phyloP scores from a whole-genome alignment of 495 filamentous ascomycete genomes.

The Aspergillus cavernicola region DNA sequence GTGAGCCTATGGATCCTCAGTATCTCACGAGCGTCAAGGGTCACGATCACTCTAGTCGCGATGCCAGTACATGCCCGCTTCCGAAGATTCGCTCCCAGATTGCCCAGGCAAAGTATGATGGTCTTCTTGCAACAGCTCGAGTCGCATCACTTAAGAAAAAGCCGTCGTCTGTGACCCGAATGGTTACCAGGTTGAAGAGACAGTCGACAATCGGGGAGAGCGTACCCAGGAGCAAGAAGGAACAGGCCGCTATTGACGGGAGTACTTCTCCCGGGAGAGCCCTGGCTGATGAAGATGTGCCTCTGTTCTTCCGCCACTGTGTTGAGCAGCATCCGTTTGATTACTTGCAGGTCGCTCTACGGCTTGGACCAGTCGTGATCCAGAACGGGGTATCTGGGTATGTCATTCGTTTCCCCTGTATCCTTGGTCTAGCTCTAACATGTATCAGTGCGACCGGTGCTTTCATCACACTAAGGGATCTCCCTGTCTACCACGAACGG shows the following conservation, averaged over 20 bases:
- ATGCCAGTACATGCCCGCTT: too few species aligned
- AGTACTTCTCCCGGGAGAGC: not conserved
- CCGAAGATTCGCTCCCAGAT: not conserved
- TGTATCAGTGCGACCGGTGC: constrained; percentile 24
- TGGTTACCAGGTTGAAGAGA: not conserved
- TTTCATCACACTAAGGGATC: constrained; percentile 26
- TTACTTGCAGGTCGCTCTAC: constrained; percentile 39
- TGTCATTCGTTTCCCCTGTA: not conserved
- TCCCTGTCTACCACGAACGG: constrained; percentile 14
- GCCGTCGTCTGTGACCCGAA: not conserved
- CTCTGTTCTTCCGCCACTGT: constrained; percentile 26
- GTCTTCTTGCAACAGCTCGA: not conserved
- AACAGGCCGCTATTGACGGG: not conserved
- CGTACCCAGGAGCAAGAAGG: not conserved
- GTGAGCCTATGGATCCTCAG: too few species aligned
- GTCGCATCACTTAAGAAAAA: not conserved
- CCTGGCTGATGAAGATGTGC: constrained; percentile 25
- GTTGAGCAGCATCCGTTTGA: constrained; percentile 32
- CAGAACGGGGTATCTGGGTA: constrained; percentile 35
- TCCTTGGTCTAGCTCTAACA: not conserved
- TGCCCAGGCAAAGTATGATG: not conserved
- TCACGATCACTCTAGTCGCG: too few species aligned
- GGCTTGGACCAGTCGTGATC: constrained; percentile 38
- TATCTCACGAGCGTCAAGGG: too few species aligned
- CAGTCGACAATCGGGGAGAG: not conserved